A percentile compares a stretch with the other conserved stretches of the same genome.
Conservation (phyloP, 2,329 filamentous ascomycete species). For the Graphiopsis chlorocephala region DNA sequence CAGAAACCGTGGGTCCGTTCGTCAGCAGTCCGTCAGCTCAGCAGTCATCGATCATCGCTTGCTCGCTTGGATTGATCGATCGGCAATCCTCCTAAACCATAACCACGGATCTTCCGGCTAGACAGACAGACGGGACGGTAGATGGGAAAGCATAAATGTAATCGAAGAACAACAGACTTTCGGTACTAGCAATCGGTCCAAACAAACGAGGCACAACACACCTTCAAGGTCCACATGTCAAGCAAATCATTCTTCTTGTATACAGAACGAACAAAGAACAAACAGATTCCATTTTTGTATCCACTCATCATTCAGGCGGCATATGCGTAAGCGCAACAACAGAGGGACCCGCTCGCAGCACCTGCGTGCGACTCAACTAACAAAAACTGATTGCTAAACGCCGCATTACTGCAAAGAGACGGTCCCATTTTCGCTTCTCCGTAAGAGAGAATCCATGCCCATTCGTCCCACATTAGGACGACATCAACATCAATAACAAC, state of each 20-base stretch:
- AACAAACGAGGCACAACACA: neutral
- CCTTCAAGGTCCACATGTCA: neutral
- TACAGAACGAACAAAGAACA: neutral
- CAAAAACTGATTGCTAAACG: constrained; percentile 4
- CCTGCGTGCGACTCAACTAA: neutral
- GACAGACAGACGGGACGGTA: too few species aligned
- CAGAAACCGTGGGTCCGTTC: too few species aligned
- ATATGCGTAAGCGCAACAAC: neutral
- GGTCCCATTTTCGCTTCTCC: neutral
- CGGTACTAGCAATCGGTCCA: neutral
- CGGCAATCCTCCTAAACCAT: neutral
- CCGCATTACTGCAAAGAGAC: constrained; percentile 3
- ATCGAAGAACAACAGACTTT: neutral
- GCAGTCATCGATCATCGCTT: neutral
- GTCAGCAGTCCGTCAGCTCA: neutral
- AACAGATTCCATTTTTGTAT: constrained; percentile 3
- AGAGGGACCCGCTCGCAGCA: constrained; percentile 5
- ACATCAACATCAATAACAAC: neutral
- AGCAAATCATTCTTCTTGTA: neutral
- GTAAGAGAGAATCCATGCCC: neutral
- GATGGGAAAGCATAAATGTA: neutral
- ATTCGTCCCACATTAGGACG: neutral
- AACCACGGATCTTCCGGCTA: neutral
- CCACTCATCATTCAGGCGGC: neutral
- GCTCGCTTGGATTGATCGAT: neutral